These are phyloP conservation scores for Cyanidioschyzon merolae DNA, from an alignment of 23 red algal species.

Conservation along the genomic window DNA sequence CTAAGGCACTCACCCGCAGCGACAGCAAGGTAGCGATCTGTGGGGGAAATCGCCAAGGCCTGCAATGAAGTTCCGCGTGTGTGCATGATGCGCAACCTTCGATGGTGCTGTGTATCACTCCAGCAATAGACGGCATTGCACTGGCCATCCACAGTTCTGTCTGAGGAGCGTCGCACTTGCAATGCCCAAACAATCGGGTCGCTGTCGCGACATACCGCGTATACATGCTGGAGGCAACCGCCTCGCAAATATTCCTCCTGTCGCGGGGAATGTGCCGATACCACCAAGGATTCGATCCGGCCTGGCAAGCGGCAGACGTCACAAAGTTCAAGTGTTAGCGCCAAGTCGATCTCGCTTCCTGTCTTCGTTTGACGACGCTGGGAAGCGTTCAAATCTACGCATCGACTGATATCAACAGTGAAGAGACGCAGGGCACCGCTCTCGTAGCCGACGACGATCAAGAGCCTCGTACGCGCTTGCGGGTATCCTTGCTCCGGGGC, in stretches of 20 bases:
- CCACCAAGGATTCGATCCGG: neutral
- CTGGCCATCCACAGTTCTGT: neutral
- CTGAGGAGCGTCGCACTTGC: neutral
- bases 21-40: neutral
- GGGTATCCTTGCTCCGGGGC: neutral
- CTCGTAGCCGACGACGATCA: neutral
- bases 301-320: neutral
- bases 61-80: neutral
- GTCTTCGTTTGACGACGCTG: too few relatives aligned
- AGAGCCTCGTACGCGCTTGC: neutral
- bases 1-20: neutral
- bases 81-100: neutral
- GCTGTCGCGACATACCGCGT: neutral
- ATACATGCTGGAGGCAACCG: neutral
- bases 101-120: neutral
- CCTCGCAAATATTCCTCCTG: neutral
- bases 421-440: neutral
- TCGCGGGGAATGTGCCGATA: neutral
- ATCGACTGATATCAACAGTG: neutral
- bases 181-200: neutral
- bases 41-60: neutral
- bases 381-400: neutral
- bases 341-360: neutral
- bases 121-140: neutral
- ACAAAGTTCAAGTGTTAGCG: neutral